These are phyloP conservation scores for Linnemannia hyalina DNA, from an alignment of 192 early-diverging fungal genomes.

Conservation along the genomic window DNA sequence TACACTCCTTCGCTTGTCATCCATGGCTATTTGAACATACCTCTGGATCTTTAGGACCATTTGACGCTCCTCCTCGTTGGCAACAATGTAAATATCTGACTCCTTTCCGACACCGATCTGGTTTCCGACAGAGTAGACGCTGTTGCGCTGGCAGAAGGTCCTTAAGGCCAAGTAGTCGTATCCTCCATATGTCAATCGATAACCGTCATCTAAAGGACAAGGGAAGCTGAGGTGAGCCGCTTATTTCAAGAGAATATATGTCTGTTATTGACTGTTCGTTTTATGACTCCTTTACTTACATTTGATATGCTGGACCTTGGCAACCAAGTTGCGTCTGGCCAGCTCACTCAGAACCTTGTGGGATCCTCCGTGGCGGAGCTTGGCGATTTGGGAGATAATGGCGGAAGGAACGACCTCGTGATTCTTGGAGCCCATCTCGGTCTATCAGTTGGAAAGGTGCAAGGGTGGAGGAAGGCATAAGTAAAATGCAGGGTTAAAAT, in stretches of 20 bases:
- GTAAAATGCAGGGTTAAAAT: background rate
- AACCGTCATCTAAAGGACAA: conserved; percentile 84
- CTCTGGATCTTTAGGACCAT: conserved; percentile 96
- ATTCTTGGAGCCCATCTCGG: conserved; percentile 98
- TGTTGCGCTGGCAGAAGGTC: conserved; percentile 89
- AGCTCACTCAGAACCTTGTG: conserved; percentile 89
- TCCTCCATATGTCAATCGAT: conserved; percentile 98
- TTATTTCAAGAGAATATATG: conserved; percentile 47
- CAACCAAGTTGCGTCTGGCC: conserved; percentile 91
- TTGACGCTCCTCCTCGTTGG: conserved; percentile 91
- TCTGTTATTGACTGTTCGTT: conserved; percentile 64
- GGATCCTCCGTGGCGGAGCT: conserved; percentile 86
- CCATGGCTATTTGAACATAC: conserved; percentile 36
- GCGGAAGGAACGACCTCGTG: conserved; percentile 96
- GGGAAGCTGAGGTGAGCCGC: background rate
- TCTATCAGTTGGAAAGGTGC: conserved; percentile 48
- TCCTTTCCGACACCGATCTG: conserved; percentile 99
- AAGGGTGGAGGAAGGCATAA: background rate
- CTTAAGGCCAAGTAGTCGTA: conserved; percentile 98
- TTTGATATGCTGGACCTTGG: conserved; percentile 84
- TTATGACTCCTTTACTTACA: conserved; percentile 61
- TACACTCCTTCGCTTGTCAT: background rate
- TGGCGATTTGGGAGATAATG: conserved; percentile 96
- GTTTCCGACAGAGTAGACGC: conserved; percentile 95
- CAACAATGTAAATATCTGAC: conserved; percentile 98